A percentile compares a stretch with the other conserved stretches of the same genome.
Conservation (phyloP, 2,329 filamentous ascomycete genomes). For the Pochonia chlamydosporia region DNA sequence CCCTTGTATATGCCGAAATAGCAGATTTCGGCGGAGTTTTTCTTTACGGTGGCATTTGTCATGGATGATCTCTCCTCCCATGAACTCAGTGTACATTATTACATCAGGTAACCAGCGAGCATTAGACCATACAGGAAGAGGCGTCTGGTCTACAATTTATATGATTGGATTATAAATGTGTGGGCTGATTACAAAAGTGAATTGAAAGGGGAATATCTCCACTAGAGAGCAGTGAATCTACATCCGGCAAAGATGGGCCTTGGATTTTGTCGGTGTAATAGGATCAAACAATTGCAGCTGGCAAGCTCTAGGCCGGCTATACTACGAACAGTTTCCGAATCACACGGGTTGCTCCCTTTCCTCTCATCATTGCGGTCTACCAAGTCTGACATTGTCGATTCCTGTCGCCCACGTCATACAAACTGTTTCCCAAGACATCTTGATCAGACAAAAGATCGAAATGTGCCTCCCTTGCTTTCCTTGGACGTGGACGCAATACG, state of each 20-base stretch:
- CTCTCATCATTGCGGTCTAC: neutral
- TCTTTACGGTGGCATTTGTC: conserved; percentile 7
- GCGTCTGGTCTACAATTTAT: conserved; percentile 27
- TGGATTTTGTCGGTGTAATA: too few relatives aligned
- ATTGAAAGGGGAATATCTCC: neutral
- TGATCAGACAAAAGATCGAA: neutral
- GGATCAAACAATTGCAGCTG: too few relatives aligned
- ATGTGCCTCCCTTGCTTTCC: conserved; percentile 54
- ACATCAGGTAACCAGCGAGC: conserved; percentile 37
- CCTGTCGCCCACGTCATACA: neutral
- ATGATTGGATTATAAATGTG: conserved; percentile 8
- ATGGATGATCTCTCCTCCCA: conserved; percentile 46
- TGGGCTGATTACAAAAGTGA: neutral
- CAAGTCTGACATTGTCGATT: neutral
- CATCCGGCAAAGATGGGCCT: too few relatives aligned
- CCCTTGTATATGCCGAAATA: conserved; percentile 25
- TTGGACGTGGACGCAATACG: conserved; percentile 42
- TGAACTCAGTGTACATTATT: conserved; percentile 47
- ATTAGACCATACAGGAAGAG: conserved; percentile 37
- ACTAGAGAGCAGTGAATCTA: neutral
- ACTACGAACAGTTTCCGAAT: neutral
- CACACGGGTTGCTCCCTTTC: neutral
- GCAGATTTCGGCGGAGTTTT: conserved; percentile 17
- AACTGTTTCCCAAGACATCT: neutral
- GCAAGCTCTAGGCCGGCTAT: neutral